Conservation (phyloP, 352 stramenopile genomes). For the Pythium insidiosum region DNA sequence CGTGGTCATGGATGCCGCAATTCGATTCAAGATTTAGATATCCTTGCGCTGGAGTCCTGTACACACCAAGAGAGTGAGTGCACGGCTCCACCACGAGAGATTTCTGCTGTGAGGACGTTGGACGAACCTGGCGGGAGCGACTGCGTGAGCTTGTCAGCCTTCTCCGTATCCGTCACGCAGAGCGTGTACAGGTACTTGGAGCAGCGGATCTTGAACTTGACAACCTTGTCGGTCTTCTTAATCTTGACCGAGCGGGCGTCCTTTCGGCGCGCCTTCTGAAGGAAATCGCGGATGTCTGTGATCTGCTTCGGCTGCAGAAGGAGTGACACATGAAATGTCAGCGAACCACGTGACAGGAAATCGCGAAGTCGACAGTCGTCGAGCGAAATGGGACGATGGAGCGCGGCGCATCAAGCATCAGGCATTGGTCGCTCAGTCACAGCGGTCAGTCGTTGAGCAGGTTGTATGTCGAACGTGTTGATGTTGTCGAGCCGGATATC, state of each 20-base stretch:
- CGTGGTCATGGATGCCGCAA: constrained; percentile 62
- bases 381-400: too few relatives aligned
- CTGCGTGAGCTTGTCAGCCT: constrained; percentile 99
- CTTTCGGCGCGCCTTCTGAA: constrained; percentile 97
- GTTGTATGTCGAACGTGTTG: too few relatives aligned
- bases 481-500: too few relatives aligned
- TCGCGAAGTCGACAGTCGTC: too few relatives aligned
- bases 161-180: constrained; percentile 96
- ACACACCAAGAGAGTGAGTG: not conserved
- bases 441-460: too few relatives aligned
- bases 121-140: constrained; percentile 93
- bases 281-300: constrained; percentile 98
- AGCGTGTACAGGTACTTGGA: constrained; percentile 99
- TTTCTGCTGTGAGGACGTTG: too few relatives aligned
- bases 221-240: constrained; percentile 95
- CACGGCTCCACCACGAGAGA: not conserved
- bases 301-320: constrained; percentile 94
- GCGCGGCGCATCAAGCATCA: not conserved
- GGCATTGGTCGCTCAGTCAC: too few relatives aligned
- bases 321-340: constrained; percentile 5
- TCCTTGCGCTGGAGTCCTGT: constrained; percentile 88
- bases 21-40: constrained; percentile 70
- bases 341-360: too few relatives aligned
- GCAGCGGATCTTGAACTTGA: constrained; percentile 99
- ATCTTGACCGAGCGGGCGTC: constrained; percentile 99